phyloP scores from a whole-genome alignment of 1,139 yeast species.

The Cylindricascospora bacillispora region DNA sequence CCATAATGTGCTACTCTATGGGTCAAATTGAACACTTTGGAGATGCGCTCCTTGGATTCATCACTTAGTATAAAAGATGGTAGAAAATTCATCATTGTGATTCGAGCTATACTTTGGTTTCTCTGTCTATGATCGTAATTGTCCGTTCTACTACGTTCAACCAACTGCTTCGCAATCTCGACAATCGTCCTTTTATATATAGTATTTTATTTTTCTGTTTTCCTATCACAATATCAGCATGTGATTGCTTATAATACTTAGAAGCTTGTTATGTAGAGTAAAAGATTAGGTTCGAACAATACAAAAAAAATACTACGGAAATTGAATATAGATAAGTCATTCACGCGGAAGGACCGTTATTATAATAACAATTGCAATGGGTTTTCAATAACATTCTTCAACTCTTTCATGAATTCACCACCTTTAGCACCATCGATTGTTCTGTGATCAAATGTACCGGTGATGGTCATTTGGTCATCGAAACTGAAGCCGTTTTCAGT shows the following conservation, averaged over 20 bases:
- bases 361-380: slow-evolving; percentile 88
- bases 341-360: too few species aligned
- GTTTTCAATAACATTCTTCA: slow-evolving; percentile 85
- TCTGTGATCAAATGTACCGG: slow-evolving; percentile 98
- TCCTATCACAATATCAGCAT: too few species aligned
- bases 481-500: slow-evolving; percentile 86
- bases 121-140: not conserved
- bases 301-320: too few species aligned
- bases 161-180: too few species aligned
- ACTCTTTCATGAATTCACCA: slow-evolving; percentile 90
- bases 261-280: too few species aligned
- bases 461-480: slow-evolving; percentile 80
- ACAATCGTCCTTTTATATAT: too few species aligned
- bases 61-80: slow-evolving; percentile 32
- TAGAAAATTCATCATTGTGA: slow-evolving; percentile 16
- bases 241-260: too few species aligned
- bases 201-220: too few species aligned
- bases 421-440: slow-evolving; percentile 96
- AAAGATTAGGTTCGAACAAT: too few species aligned
- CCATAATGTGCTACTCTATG: slow-evolving; percentile 89
- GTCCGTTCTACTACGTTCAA: too few species aligned
- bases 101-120: slow-evolving; percentile 3
- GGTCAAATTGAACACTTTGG: slow-evolving; percentile 70
- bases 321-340: too few species aligned
- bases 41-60: slow-evolving; percentile 79